Percentiles rank a stretch among this genome's conserved stretches.
These are phyloP conservation scores for Colletotrichum spinosum DNA, from an alignment of 2,329 filamentous ascomycete genomes.

Conservation along the genomic window DNA sequence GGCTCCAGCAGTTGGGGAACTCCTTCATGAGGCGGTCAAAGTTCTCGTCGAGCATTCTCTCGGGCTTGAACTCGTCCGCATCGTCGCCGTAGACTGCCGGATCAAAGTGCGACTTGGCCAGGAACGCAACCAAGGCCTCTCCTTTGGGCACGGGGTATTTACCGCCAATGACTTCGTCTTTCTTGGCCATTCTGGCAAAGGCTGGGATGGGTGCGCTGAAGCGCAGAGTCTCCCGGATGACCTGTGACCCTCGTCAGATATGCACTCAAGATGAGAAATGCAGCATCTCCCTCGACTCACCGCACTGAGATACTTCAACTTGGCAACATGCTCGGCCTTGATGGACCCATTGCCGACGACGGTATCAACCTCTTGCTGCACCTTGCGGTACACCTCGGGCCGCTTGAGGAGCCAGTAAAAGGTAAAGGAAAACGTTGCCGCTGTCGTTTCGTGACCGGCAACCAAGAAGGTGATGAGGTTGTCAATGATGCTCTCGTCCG, in stretches of 20 bases:
- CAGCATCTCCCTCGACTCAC: slow-evolving; percentile 37
- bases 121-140: slow-evolving; percentile 56
- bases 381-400: slow-evolving; percentile 68
- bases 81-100: slow-evolving; percentile 67
- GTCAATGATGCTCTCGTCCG: slow-evolving; percentile 69
- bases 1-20: slow-evolving; percentile 57
- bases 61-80: slow-evolving; percentile 68
- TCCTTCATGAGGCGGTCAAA: slow-evolving; percentile 51
- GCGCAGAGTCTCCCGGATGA: slow-evolving; percentile 66
- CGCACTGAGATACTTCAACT: slow-evolving; percentile 74
- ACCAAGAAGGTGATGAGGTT: slow-evolving; percentile 78
- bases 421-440: slow-evolving; percentile 73
- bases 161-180: slow-evolving; percentile 61
- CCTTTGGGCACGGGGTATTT: slow-evolving; percentile 63
- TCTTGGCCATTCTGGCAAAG: slow-evolving; percentile 44
- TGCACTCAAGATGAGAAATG: neutral
- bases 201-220: slow-evolving; percentile 43
- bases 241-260: neutral
- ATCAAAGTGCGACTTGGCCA: slow-evolving; percentile 65
- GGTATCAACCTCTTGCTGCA: slow-evolving; percentile 75
- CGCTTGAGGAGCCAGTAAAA: slow-evolving; percentile 75
- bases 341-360: slow-evolving; percentile 70
- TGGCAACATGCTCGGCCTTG: slow-evolving; percentile 67
- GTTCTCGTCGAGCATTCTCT: slow-evolving; percentile 70
- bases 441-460: slow-evolving; percentile 77